Percentiles rank a stretch among this genome's conserved stretches.
Conservation (phyloP, 1,139 yeast species). For the Yamadazyma siamensis region DNA sequence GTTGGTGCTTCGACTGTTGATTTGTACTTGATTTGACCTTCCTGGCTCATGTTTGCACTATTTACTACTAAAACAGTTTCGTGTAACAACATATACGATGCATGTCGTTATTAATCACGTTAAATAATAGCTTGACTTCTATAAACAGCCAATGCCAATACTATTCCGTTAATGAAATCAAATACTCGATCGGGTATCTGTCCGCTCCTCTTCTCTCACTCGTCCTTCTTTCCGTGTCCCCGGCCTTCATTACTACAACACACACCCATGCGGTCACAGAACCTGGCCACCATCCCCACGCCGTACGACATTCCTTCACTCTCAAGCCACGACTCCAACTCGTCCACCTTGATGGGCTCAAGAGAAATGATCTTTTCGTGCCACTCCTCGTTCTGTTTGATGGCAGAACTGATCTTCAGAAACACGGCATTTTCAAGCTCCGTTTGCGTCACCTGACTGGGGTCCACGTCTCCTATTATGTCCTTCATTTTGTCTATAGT, state of each 20-base stretch:
- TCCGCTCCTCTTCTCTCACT: no score
- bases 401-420: constrained; percentile 16
- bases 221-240: no score
- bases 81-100: no score
- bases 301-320: constrained; percentile 16
- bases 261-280: constrained; percentile 26
- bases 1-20: no score
- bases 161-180: no score
- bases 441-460: constrained; percentile 10
- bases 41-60: no score
- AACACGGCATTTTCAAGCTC: constrained; percentile 13
- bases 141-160: no score
- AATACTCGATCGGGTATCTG: no score
- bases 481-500: constrained; percentile 16
- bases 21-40: no score
- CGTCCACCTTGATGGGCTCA: constrained; percentile 29
- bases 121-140: no score
- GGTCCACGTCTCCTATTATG: constrained; percentile 7
- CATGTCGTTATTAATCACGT: no score
- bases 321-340: constrained; percentile 23
- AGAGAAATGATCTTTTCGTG: constrained; percentile 26
- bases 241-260: constrained; percentile 7
- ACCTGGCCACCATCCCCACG: constrained; percentile 20
- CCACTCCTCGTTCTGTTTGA: constrained; percentile 20
- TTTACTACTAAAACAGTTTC: no score